A percentile compares a stretch with the other conserved stretches of the same genome.
These are phyloP conservation scores for Nicotiana otophora DNA, from an alignment of 257 asterid genomes.

Conservation along the genomic window DNA sequence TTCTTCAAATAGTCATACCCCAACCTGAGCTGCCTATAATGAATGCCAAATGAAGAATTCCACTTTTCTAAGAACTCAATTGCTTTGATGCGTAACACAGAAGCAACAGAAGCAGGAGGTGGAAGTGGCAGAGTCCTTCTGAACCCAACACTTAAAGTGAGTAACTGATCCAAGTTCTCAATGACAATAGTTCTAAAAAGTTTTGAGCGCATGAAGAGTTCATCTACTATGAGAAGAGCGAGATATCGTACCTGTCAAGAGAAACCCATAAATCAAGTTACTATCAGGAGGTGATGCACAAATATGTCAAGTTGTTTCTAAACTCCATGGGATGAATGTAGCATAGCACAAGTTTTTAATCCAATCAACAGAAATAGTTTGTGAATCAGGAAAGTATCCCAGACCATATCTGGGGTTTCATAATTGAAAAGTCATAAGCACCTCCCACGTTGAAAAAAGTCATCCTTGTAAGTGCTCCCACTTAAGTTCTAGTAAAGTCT, in stretches of 20 bases:
- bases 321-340: not conserved
- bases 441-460: not conserved
- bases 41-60: constrained; percentile 74
- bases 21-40: constrained; percentile 79
- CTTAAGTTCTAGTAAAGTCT: not conserved
- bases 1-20: constrained; percentile 91
- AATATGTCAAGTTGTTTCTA: not conserved
- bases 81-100: constrained; percentile 63
- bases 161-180: constrained; percentile 74
- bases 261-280: constrained; percentile 4
- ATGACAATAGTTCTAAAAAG: constrained; percentile 60
- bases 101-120: constrained; percentile 71
- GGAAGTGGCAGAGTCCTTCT: constrained; percentile 76
- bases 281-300: not conserved
- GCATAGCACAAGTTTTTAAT: not conserved
- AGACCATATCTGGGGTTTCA: not conserved
- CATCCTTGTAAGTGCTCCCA: not conserved
- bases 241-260: constrained; percentile 70
- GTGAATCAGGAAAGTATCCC: not conserved
- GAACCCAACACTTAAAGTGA: constrained; percentile 76
- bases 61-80: constrained; percentile 88
- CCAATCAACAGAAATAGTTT: not conserved
- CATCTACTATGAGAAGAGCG: constrained; percentile 83
- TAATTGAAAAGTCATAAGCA: not conserved
- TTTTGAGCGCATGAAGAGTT: constrained; percentile 91